These are phyloP conservation scores for Debaryomycetaceae sp. DNA, from an alignment of 1,139 yeast species.

Conservation along the genomic window DNA sequence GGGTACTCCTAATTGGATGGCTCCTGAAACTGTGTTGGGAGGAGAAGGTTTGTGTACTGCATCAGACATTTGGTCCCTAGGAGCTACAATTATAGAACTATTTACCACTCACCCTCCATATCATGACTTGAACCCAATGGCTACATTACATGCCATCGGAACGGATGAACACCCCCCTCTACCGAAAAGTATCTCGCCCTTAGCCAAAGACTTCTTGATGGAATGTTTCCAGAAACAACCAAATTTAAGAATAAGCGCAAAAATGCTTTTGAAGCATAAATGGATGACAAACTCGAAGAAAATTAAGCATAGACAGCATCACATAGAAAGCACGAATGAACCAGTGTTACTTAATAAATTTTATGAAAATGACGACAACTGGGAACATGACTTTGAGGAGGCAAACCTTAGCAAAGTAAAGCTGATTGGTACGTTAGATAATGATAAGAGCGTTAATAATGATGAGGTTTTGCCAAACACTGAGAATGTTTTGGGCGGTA, in stretches of 20 bases:
- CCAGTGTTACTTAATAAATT: conserved; percentile 22
- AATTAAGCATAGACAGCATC: not conserved
- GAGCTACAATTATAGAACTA: conserved; percentile 87
- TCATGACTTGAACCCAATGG: conserved; percentile 75
- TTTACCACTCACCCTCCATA: conserved; percentile 88
- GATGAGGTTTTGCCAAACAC: conserved; percentile 5
- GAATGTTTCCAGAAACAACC: conserved; percentile 82
- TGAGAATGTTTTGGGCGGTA: conserved; percentile 6
- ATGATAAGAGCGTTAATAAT: conserved; percentile 10
- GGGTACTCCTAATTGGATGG: conserved; percentile 88
- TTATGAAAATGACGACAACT: conserved; percentile 27
- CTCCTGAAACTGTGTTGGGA: conserved; percentile 72
- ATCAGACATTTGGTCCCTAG: conserved; percentile 91
- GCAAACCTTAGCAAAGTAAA: not conserved
- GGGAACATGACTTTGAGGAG: conserved; percentile 34
- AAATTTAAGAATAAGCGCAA: conserved; percentile 54
- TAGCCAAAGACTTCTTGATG: conserved; percentile 59
- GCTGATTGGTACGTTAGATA: not conserved
- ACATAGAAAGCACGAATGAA: conserved; percentile 8
- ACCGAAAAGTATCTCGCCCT: conserved; percentile 56
- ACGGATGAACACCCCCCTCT: conserved; percentile 78
- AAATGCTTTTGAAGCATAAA: conserved; percentile 51
- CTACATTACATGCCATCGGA: conserved; percentile 90
- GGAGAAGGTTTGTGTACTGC: conserved; percentile 86
- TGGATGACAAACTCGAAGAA: conserved; percentile 46